Evolutionary conservation across 2,329 filamentous ascomycete species (phyloP).

Genomic region (Cryphonectria nitschkei): DNA sequence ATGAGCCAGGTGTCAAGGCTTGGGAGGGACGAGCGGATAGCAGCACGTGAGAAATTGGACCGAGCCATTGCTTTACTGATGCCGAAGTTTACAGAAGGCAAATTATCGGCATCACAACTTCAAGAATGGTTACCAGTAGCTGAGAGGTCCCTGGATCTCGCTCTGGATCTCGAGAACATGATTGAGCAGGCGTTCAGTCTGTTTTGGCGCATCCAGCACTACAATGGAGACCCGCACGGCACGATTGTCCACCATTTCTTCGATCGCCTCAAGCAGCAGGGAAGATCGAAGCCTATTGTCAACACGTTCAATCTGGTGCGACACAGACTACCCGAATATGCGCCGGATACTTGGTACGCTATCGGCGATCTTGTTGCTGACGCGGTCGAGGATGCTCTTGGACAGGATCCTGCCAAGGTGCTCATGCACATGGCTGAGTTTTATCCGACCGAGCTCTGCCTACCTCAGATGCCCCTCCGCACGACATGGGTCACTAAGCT

Average conservation of each 20-base stretch:
- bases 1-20: background rate
- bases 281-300: constrained; percentile 40
- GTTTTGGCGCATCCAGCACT: constrained; percentile 39
- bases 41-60: constrained; percentile 27
- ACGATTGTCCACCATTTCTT: constrained; percentile 40
- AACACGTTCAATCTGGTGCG: constrained; percentile 39
- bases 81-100: constrained; percentile 35
- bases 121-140: constrained; percentile 21
- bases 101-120: constrained; percentile 11
- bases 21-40: background rate
- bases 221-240: constrained; percentile 31
- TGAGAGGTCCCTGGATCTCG: constrained; percentile 31
- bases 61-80: constrained; percentile 40
- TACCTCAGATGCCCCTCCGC: constrained; percentile 32
- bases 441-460: constrained; percentile 25
- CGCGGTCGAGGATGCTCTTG: constrained; percentile 38
- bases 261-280: constrained; percentile 35
- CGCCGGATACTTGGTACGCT: constrained; percentile 20
- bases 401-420: constrained; percentile 36
- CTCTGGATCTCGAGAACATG: constrained; percentile 34
- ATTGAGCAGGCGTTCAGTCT: constrained; percentile 33
- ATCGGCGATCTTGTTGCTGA: constrained; percentile 39
- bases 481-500: constrained; percentile 44
- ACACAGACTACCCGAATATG: constrained; percentile 32
- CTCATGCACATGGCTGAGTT: constrained; percentile 37